Conservation (phyloP, 1,284 basidiomycete genomes). For the Sutorius eximius region DNA sequence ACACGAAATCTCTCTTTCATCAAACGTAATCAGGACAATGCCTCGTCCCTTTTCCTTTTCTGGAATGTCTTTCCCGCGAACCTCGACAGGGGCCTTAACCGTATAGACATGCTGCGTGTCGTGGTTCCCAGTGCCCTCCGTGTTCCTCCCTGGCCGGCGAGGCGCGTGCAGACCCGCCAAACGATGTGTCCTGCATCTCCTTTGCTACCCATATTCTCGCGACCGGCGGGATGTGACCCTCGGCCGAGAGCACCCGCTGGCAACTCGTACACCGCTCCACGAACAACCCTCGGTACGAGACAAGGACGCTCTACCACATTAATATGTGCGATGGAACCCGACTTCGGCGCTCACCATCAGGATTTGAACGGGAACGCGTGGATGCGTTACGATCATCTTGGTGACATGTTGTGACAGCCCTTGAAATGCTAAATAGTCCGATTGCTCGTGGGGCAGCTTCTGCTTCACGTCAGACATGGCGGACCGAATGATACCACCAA, state of each 20-base stretch:
- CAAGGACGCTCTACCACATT: constrained; percentile 44
- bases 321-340: constrained; percentile 10
- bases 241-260: constrained; percentile 60
- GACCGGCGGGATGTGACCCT: constrained; percentile 70
- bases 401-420: constrained; percentile 64
- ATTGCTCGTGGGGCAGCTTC: constrained; percentile 68
- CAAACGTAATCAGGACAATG: constrained; percentile 15
- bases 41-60: not conserved
- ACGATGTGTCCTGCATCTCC: not conserved
- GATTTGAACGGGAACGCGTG: constrained; percentile 49
- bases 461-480: constrained; percentile 25
- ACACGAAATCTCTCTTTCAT: constrained; percentile 9
- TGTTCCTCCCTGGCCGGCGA: not conserved
- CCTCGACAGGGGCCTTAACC: constrained; percentile 9
- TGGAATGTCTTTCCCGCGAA: not conserved
- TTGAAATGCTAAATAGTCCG: constrained; percentile 62
- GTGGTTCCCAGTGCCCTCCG: constrained; percentile 49
- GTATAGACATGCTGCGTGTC: constrained; percentile 53
- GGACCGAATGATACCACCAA: not conserved
- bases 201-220: constrained; percentile 45
- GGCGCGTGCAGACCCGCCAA: not conserved
- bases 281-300: constrained; percentile 60
- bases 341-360: constrained; percentile 41
- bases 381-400: constrained; percentile 54
- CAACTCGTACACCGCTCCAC: constrained; percentile 57